Evolutionary conservation across 169 alveolate genomes (phyloP).

Genomic region (Cryptosporidium viatorum): DNA sequence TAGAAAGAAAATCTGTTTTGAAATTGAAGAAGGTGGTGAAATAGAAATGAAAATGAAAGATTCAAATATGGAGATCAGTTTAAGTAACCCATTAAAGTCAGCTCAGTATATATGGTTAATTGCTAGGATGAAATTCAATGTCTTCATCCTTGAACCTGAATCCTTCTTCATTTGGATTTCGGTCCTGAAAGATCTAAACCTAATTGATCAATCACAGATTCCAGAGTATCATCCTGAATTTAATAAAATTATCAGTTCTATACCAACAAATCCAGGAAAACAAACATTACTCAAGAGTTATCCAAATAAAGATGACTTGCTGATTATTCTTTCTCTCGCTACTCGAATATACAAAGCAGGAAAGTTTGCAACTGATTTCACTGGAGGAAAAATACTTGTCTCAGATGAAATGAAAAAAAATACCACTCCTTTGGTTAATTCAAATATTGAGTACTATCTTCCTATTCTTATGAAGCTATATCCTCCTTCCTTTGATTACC

Average conservation of each 20-base stretch:
- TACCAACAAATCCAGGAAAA: conserved; percentile 10
- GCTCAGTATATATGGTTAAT: conserved; percentile 49
- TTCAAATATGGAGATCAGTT: background rate
- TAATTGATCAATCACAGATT: background rate
- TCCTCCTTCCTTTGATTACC: conserved; percentile 44
- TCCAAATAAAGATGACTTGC: conserved; percentile 38
- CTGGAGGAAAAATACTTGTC: conserved; percentile 15
- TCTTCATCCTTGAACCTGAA: conserved; percentile 10
- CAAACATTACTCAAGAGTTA: background rate
- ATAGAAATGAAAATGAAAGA: conserved; percentile 37
- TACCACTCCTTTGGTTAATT: conserved; percentile 41
- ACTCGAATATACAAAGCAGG: conserved; percentile 33
- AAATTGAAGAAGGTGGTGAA: conserved; percentile 29
- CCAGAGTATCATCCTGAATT: conserved; percentile 22
- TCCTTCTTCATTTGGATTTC: conserved; percentile 20
- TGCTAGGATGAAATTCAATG: conserved; percentile 11
- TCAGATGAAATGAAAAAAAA: background rate
- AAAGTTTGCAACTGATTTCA: conserved; percentile 67
- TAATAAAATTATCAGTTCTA: conserved; percentile 9
- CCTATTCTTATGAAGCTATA: conserved; percentile 32
- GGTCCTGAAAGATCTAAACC: background rate
- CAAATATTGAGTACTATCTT: conserved; percentile 47
- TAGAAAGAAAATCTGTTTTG: conserved; percentile 5
- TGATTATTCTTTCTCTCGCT: conserved; percentile 4
- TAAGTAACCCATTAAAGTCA: conserved; percentile 33